phyloP scores from a whole-genome alignment of 169 alveolate species.

The Amoebophrya sp. region DNA sequence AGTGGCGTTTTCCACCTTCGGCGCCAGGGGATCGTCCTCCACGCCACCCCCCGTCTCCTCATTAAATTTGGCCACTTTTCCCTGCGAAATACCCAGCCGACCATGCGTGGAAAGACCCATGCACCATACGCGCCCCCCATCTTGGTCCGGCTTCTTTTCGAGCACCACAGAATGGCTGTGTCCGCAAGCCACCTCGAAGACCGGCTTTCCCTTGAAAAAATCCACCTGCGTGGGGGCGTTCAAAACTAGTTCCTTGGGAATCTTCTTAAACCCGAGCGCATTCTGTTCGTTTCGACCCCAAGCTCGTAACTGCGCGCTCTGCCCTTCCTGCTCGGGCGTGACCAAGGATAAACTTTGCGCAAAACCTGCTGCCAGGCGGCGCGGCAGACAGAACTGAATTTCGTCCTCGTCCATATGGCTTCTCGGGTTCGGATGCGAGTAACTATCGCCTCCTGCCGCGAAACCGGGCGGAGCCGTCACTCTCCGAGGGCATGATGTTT shows the following conservation, averaged over 20 bases:
- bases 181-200: neutral
- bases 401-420: too few relatives aligned
- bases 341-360: neutral
- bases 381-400: neutral
- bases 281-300: neutral
- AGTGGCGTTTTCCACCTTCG: too few relatives aligned
- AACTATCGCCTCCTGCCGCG: too few relatives aligned
- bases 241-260: too few relatives aligned
- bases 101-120: neutral
- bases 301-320: neutral
- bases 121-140: neutral
- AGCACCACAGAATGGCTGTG: neutral
- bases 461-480: too few relatives aligned
- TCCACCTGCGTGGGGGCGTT: neutral
- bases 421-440: too few relatives aligned
- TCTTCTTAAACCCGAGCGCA: too few relatives aligned
- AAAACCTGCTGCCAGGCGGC: neutral
- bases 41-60: too few relatives aligned
- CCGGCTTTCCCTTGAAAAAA: neutral
- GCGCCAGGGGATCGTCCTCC: too few relatives aligned
- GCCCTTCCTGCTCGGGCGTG: neutral
- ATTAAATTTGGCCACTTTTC: too few relatives aligned
- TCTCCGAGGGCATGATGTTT: too few relatives aligned
- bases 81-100: neutral
- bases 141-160: neutral